phyloP scores from a whole-genome alignment of 148 eudicot species.

The Vaccinium darrowii region DNA sequence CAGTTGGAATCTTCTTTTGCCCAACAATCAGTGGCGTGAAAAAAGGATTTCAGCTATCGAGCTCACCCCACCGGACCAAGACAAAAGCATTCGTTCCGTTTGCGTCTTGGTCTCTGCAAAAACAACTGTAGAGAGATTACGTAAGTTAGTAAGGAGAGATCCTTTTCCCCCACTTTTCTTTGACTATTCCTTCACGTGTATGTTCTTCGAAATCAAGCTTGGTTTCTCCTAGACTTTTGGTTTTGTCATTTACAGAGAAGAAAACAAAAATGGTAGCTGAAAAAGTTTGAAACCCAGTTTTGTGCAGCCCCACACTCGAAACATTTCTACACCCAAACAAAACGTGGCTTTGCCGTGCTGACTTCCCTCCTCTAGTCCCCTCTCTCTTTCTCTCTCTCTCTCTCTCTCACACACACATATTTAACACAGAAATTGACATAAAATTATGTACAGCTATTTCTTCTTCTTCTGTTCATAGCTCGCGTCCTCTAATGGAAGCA shows the following conservation, averaged over 20 bases:
- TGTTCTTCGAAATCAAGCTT: not conserved
- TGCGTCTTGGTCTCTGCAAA: not conserved
- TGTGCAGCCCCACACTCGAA: not conserved
- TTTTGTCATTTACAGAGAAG: not conserved
- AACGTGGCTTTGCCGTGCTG: constrained; percentile 24
- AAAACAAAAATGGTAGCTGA: not conserved
- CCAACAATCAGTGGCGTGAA: constrained; percentile 1
- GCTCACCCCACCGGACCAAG: not conserved
- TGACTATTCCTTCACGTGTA: not conserved
- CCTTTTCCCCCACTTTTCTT: not conserved
- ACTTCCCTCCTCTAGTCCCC: not conserved
- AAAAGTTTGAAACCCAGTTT: not conserved
- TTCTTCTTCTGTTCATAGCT: not conserved
- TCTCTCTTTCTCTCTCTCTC: not conserved
- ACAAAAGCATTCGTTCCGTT: not conserved
- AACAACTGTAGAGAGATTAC: too few species aligned
- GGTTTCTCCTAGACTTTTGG: not conserved
- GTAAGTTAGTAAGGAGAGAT: too few species aligned
- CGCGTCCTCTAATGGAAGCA: constrained; percentile 24
- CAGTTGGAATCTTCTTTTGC: not conserved
- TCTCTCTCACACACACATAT: not conserved
- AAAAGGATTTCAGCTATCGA: too few species aligned
- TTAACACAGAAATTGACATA: not conserved
- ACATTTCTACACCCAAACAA: not conserved
- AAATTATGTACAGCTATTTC: not conserved